phyloP scores from a whole-genome alignment of 768 basidiomycete genomes.

The Amanita pallidorosea region DNA sequence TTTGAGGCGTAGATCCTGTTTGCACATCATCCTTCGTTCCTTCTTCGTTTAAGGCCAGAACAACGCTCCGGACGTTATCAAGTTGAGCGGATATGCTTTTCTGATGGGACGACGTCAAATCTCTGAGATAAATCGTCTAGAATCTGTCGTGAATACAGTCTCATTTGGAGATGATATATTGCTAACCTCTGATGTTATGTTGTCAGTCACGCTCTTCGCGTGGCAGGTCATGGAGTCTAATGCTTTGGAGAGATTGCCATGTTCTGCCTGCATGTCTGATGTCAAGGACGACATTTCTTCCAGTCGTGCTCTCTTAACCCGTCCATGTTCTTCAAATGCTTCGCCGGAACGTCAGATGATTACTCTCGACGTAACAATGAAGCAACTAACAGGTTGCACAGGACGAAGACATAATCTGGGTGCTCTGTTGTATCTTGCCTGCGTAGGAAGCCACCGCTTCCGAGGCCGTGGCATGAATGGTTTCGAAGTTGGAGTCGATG shows the following conservation, averaged over 20 bases:
- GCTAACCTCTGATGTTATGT: constrained; percentile 40
- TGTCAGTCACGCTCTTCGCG: not conserved
- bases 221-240: constrained; percentile 14
- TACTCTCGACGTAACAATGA: not conserved
- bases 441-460: constrained; percentile 41
- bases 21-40: constrained; percentile 54
- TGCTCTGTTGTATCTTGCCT: constrained; percentile 37
- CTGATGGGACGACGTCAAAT: constrained; percentile 32
- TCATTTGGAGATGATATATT: not conserved
- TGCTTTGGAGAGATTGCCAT: constrained; percentile 38
- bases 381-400: constrained; percentile 31
- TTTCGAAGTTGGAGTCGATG: constrained; percentile 29
- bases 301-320: constrained; percentile 58
- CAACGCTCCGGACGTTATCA: constrained; percentile 36
- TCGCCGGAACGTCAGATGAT: not conserved
- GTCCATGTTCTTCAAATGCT: constrained; percentile 54
- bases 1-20: constrained; percentile 69
- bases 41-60: constrained; percentile 39
- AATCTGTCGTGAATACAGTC: not conserved
- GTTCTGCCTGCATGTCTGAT: constrained; percentile 39
- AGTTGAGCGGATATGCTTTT: constrained; percentile 32
- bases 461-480: constrained; percentile 32
- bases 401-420: constrained; percentile 30
- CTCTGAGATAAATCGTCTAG: constrained; percentile 32
- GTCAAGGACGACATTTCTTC: constrained; percentile 44